Base-by-base conservation (phyloP, 345 rosid genomes). In the Aethionema arabicum region DNA sequence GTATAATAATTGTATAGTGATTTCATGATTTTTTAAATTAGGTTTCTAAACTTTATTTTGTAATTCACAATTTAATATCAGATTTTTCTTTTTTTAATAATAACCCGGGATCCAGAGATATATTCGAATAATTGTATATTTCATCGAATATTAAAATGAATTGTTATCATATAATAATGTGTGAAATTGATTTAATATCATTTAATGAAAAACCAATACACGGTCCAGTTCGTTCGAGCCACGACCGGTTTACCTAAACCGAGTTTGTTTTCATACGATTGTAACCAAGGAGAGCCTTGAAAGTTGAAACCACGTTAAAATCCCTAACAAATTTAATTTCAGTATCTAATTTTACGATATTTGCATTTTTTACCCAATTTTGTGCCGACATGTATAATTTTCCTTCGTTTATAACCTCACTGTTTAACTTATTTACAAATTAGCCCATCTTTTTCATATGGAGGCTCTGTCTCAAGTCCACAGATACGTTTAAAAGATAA, bases 261-360 rank as follows among this genome's bases (percentile, higher is more conserved):
- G 12, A 83, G 74, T 48, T 78, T 77, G 42, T 68, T 58, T 0
- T 74, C 83, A 2, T 74, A 80, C 4, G 77, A 69, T 33, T 72
- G 53, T 51, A 70, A 79, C 43, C 81, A 10, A 3, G 85, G 85
- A 0, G 85, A 80, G 51, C 85, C n/a, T n/a, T n/a, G n/a, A n/a
- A n/a, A n/a, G n/a, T 55, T 38, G 67, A 39, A 1, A 61, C 27
- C 5, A 69, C 44, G 44, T 61, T 50, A 40, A 59, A 59, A 27
- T 59, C 15, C 12, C 51, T 45, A 58, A 59, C 65, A 44, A 59
- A 5, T 41, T 38, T 67, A 68, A 32, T 43, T 44, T 35, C 53
- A 27, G 7, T 46, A 4, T 12, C 33, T n/a, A n/a, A 8, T 12
- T 60, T 68, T 43, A 55, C 61, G 5, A 27, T 6, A 67, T 13